phyloP scores from a whole-genome alignment of 2,329 filamentous ascomycete species.

The Lachnum nothofagi region DNA sequence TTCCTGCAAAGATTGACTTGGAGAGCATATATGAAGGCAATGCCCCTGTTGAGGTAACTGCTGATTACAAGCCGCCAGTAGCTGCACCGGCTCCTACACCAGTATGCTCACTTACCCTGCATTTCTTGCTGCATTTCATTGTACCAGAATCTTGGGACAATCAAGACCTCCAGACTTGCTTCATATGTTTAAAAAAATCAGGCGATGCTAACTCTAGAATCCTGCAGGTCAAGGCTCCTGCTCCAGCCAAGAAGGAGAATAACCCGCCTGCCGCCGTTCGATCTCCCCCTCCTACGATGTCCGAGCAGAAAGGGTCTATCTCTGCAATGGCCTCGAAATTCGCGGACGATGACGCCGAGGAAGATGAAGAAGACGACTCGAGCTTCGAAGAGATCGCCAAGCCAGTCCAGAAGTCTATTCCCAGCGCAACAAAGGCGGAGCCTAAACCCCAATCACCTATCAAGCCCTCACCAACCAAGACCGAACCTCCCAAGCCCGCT shows the following conservation, averaged over 20 bases:
- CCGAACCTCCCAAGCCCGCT: slow-evolving; percentile 30
- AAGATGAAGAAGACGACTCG: slow-evolving; percentile 55
- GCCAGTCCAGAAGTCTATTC: slow-evolving; percentile 56
- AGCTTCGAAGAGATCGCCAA: slow-evolving; percentile 84
- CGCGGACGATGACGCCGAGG: slow-evolving; percentile 64
- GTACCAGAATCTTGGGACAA: no score
- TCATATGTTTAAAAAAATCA: no score
- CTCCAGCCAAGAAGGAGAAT: slow-evolving; percentile 48
- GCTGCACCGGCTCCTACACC: slow-evolving; percentile 42
- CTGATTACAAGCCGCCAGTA: slow-evolving; percentile 59
- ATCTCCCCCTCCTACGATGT: slow-evolving; percentile 62
- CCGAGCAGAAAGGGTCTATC: slow-evolving; percentile 83
- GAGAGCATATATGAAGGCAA: slow-evolving; percentile 85
- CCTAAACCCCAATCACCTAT: slow-evolving; percentile 41
- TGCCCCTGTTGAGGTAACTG: slow-evolving; percentile 69
- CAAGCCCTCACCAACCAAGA: slow-evolving; percentile 32
- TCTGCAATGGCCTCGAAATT: slow-evolving; percentile 80
- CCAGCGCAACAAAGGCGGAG: slow-evolving; percentile 36
- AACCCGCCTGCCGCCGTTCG: slow-evolving; percentile 41
- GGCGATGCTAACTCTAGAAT: no score
- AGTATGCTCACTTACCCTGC: no score
- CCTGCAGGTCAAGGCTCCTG: slow-evolving; percentile 36
- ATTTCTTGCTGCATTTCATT: no score
- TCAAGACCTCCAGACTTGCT: no score
- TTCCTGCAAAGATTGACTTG: slow-evolving; percentile 89